A percentile compares a stretch with the other conserved stretches of the same genome.
Evolutionary conservation across 768 basidiomycete genomes (phyloP).

Genomic region (Termitomyces sp.): DNA sequence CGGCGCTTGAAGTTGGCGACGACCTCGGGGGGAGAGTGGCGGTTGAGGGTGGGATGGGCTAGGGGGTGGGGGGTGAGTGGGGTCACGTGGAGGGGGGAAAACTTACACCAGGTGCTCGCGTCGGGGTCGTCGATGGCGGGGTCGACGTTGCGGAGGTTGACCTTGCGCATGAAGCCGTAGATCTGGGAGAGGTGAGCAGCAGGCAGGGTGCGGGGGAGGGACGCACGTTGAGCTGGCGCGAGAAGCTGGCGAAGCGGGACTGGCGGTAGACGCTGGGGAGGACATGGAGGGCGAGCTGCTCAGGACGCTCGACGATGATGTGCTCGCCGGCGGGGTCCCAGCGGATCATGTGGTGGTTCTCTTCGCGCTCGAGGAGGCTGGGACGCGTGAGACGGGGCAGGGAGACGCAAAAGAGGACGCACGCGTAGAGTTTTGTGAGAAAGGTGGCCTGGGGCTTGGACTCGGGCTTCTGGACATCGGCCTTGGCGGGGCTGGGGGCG

Average conservation of each 20-base stretch:
- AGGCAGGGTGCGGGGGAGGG: conserved; percentile 22
- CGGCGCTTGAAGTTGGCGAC: conserved; percentile 95
- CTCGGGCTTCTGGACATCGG: conserved; percentile 56
- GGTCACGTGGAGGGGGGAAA: not conserved
- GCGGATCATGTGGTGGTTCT: conserved; percentile 96
- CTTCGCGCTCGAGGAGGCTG: conserved; percentile 85
- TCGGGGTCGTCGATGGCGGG: conserved; percentile 94
- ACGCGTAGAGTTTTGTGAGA: conserved; percentile 96
- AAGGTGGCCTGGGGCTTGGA: conserved; percentile 92
- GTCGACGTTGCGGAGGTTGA: conserved; percentile 93
- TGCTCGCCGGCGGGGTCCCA: conserved; percentile 94
- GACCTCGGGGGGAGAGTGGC: conserved; percentile 85
- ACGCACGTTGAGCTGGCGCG: conserved; percentile 92
- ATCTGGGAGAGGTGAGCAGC: conserved; percentile 51
- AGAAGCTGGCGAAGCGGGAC: conserved; percentile 96
- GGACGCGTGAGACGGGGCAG: conserved; percentile 14
- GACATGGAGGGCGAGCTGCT: conserved; percentile 91
- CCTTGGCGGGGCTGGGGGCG: conserved; percentile 44
- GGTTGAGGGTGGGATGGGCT: conserved; percentile 91
- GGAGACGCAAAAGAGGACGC: conserved; percentile 29
- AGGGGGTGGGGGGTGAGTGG: conserved; percentile 14
- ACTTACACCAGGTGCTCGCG: conserved; percentile 95
- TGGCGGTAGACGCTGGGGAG: conserved; percentile 93
- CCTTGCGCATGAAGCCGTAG: conserved; percentile 98
- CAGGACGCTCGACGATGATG: conserved; percentile 93